Percentiles rank a stretch among this genome's conserved stretches.
phyloP scores from a whole-genome alignment of 176 grass and related monocot species.

The Olyra latifolia region DNA sequence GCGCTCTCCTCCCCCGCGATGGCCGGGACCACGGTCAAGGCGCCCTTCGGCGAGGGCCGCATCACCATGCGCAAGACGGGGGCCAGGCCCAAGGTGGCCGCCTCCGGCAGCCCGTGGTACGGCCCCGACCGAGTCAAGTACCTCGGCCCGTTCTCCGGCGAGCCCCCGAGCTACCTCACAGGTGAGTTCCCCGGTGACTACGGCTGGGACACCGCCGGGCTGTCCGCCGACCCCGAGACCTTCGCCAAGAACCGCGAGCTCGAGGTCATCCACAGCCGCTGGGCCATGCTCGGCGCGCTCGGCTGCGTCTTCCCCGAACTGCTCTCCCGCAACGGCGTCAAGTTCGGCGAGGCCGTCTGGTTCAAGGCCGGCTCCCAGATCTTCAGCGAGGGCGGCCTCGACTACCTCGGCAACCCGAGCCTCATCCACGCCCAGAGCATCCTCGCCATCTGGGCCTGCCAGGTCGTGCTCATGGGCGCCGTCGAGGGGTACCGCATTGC shows the following conservation, averaged over 20 bases:
- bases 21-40: conserved; percentile 41
- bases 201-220: conserved; percentile 84
- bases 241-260: conserved; percentile 92
- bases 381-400: conserved; percentile 84
- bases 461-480: conserved; percentile 88
- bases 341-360: conserved; percentile 92
- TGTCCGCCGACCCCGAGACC: conserved; percentile 81
- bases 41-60: conserved; percentile 47
- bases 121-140: conserved; percentile 61
- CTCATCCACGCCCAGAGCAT: conserved; percentile 92
- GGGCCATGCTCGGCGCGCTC: conserved; percentile 92
- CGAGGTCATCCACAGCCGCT: conserved; percentile 80
- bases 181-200: conserved; percentile 93
- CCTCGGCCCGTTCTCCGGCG: conserved; percentile 77
- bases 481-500: conserved; percentile 89
- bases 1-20: conserved; percentile 43
- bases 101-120: conserved; percentile 61
- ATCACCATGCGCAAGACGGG: conserved; percentile 73
- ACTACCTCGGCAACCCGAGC: conserved; percentile 93
- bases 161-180: conserved; percentile 76
- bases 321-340: conserved; percentile 77
- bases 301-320: conserved; percentile 93
- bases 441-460: conserved; percentile 78
- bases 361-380: conserved; percentile 92
- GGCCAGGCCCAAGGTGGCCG: conserved; percentile 44